Base-by-base conservation (phyloP, 129 eudicot genomes). In the Flaveria robusta region DNA sequence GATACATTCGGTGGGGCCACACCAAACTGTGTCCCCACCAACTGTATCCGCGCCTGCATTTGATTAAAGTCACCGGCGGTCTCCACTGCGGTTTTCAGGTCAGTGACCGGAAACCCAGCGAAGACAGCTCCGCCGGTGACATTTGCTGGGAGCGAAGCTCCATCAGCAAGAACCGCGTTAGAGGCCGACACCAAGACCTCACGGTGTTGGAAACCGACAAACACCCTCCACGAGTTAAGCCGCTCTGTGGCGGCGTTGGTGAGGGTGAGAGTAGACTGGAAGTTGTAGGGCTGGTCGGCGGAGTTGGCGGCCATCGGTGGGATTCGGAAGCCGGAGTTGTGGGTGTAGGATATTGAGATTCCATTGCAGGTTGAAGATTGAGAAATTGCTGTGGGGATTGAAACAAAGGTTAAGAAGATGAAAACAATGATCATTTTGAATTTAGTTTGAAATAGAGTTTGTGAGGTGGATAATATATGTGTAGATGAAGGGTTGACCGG, bases 1-100 rank as follows among this genome's bases (percentile, higher is more conserved):
- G 90, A 83, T 66, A 41, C 56, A 31, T 62, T 29, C 0, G 85
- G 87, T 5, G 85, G 54, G 12, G 79, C 74, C 9, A 79, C 83
- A 9, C 97, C 97, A 55, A 84, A 91, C 74, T 84, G 86, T 3
- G 93, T 88, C 2, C 97, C 97, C 51, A 84, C 85, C 75, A 91
- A 62, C 1, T 81, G 81, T 11, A 91, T 77, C 60, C 58, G 81
- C 42, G 87, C 94, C 77, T 81, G 83, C 88, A 88, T 91, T 73
- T 84, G 83, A 16, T 70, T 78, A 52, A 59, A 74, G 77, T 91
- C 93, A 1, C 91, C 91, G 0, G 90, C 93, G 1, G 91, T 91
- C 71, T 91, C 85, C 29, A 91, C 78, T 4, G 84, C 97, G 6
- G 94, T 72, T 70, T 77, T 79, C 31, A 91, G 83, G 75, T 86